Conservation (phyloP, 2,329 filamentous ascomycete genomes). For the Stachybotrys chartarum region DNA sequence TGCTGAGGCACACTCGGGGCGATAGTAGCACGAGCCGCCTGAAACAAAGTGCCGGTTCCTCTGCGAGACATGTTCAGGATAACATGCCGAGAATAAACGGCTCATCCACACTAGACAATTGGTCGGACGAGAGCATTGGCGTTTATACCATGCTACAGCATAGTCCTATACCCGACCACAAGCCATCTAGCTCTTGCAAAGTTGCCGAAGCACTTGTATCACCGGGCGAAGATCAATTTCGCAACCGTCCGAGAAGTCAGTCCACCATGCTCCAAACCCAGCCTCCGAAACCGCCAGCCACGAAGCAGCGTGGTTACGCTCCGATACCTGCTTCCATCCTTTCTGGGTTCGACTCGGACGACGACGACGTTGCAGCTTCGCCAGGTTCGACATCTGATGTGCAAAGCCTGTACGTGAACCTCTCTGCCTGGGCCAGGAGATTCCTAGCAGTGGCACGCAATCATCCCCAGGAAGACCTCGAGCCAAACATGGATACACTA, state of each 20-base stretch:
- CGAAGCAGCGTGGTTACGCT: not conserved
- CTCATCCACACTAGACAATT: too few relatives aligned
- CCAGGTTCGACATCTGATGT: slow-evolving; percentile 5
- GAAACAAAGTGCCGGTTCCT: not conserved
- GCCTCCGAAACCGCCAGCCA: not conserved
- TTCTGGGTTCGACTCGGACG: not conserved
- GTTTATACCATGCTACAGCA: too few relatives aligned
- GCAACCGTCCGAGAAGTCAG: not conserved
- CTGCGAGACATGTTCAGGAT: not conserved
- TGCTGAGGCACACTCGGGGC: not conserved
- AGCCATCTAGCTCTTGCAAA: too few relatives aligned
- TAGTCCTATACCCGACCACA: too few relatives aligned
- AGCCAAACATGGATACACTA: slow-evolving; percentile 12
- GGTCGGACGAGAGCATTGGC: too few relatives aligned
- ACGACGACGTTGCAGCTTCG: slow-evolving; percentile 12
- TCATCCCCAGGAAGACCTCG: not conserved
- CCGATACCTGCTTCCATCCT: not conserved
- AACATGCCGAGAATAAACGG: not conserved
- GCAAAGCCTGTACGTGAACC: not conserved
- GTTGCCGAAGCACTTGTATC: too few relatives aligned
- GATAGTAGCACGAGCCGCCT: not conserved
- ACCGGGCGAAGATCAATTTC: not conserved
- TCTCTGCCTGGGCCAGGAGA: not conserved
- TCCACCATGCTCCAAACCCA: slow-evolving; percentile 3
- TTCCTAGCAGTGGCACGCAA: not conserved